A percentile compares a stretch with the other conserved stretches of the same genome.
Conservation (phyloP, 768 basidiomycete species). For the Suillus brevipes region DNA sequence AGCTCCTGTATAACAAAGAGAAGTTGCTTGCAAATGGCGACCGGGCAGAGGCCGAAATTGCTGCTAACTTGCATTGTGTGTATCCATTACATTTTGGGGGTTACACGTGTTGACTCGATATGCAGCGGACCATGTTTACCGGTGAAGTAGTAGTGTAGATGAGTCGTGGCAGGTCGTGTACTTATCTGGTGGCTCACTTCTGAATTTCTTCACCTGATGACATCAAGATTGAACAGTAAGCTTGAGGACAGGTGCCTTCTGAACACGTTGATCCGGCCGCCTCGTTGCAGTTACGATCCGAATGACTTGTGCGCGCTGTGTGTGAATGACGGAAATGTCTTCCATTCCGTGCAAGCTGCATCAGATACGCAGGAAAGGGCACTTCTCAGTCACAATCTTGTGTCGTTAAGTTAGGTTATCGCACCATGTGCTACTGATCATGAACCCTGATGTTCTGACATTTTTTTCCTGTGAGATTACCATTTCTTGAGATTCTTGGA, state of each 20-base stretch:
- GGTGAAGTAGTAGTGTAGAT: conserved; percentile 42
- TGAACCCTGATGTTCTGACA: background rate
- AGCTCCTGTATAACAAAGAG: conserved; percentile 99
- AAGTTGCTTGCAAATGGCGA: conserved; percentile 96
- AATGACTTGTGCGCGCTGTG: background rate
- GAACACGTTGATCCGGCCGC: conserved; percentile 4
- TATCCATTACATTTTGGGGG: conserved; percentile 15
- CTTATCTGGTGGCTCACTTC: conserved; percentile 15
- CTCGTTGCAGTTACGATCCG: background rate
- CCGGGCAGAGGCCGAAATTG: conserved; percentile 95
- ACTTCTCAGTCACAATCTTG: conserved; percentile 8
- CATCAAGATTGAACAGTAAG: conserved; percentile 5
- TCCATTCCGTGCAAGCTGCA: conserved; percentile 1
- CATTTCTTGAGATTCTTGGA: background rate
- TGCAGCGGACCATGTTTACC: conserved; percentile 85
- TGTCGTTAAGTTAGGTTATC: conserved; percentile 1
- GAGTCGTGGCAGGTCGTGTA: conserved; percentile 23
- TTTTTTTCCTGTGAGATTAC: background rate
- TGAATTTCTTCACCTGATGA: conserved; percentile 1
- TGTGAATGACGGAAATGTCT: conserved; percentile 4
- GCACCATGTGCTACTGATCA: background rate
- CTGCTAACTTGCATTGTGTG: conserved; percentile 85
- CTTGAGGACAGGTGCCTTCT: background rate
- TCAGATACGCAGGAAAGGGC: background rate
- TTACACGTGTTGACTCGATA: conserved; percentile 24